These are phyloP conservation scores for Isoetes taiwanensis DNA, from an alignment of 75 land plant genomes.

Conservation along the genomic window DNA sequence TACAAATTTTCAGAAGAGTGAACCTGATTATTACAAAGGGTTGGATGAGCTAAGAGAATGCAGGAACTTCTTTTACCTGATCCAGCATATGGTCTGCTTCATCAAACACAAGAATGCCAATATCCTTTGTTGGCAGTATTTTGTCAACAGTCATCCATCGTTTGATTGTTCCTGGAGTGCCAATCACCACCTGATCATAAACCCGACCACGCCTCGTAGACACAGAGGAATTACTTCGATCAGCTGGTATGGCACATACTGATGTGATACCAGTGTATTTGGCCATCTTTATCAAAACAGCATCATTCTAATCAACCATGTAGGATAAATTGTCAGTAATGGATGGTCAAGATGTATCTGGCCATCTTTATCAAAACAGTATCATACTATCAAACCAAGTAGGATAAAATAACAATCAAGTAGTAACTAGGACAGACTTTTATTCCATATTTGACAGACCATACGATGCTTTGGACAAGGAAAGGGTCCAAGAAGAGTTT, in stretches of 20 bases:
- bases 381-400: too few relatives aligned
- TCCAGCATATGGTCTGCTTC: constrained; percentile 98
- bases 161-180: constrained; percentile 86
- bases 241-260: constrained; percentile 51
- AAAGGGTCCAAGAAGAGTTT: too few relatives aligned
- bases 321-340: too few relatives aligned
- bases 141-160: constrained; percentile 41
- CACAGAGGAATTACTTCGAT: constrained; percentile 15
- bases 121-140: constrained; percentile 30
- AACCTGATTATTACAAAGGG: neutral
- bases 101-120: constrained; percentile 92
- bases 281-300: constrained; percentile 69
- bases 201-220: constrained; percentile 36
- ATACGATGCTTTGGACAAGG: too few relatives aligned
- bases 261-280: constrained; percentile 66
- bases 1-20: constrained; percentile 18
- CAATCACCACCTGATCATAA: constrained; percentile 74
- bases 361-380: constrained; percentile 73
- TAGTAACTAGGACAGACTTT: too few relatives aligned
- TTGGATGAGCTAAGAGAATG: neutral
- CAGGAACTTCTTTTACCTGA: too few relatives aligned
- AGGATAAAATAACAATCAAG: too few relatives aligned
- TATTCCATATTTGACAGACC: too few relatives aligned
- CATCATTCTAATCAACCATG: too few relatives aligned
- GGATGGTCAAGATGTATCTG: too few relatives aligned